Base-by-base conservation (phyloP, 345 rosid species). In the Hevea brasiliensis region DNA sequence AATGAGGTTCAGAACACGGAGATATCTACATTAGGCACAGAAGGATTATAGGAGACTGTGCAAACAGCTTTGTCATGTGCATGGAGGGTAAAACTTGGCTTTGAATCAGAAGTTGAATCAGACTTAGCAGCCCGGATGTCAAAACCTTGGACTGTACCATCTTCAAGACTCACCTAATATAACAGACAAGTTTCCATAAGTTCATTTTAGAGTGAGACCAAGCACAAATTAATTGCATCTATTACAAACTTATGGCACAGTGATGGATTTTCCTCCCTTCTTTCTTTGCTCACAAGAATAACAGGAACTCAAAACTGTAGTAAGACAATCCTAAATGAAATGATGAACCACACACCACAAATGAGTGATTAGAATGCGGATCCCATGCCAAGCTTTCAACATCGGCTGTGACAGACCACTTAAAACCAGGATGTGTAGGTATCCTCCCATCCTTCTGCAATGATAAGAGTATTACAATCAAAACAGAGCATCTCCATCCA, bases 361-460 rank as follows among this genome's bases (percentile, higher is more conserved):
- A 94, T 42, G 89, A 87, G 77, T 90, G 86, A 65, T 86, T 91
- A 54, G 79, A 66, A 61, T 90, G 98, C 4, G 98, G 98, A 89
- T 94, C 88, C 98, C 97, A 94, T 17, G 88, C 89, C 87, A 94
- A 86, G 84, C 89, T 86, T 85, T 94, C 98, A 24, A 94, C 91
- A 61, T 94, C 97, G 71, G 92, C 81, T 65, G 82, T 53, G 2
- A 94, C 91, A 24, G 86, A 85, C 93, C 97, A 92, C 77, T 81
- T 92, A 71, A 84, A 87, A 75, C 93, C 98, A 8, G 94, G 76
- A 81, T 90, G 89, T 53, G 90, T 74, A 75, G 94, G 90, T 57
- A 72, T 77, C 83, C 92, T 89, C 41, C 85, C 92, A 72, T 92
- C 98, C 82, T 86, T 92, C 98, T 92, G 90, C 82, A 86, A 76